phyloP scores from a whole-genome alignment of 371 early-diverging fungal genomes.

The Nematocida sp. region DNA sequence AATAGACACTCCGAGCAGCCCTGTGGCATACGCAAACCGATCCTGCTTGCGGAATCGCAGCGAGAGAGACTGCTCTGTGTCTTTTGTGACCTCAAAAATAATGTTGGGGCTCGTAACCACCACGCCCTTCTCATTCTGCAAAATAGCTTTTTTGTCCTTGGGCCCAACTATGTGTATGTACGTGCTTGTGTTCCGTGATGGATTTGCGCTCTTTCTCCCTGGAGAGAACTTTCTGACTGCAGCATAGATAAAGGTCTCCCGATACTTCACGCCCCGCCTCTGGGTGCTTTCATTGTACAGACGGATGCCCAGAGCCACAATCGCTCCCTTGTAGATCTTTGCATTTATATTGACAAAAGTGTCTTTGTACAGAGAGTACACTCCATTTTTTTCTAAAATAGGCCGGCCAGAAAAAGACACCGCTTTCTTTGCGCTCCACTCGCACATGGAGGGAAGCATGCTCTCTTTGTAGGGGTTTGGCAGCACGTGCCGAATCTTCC shows the following conservation, averaged over 20 bases:
- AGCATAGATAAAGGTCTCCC: not conserved
- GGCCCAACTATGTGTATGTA: constrained; percentile 1
- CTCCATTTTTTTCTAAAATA: not conserved
- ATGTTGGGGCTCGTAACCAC: not conserved
- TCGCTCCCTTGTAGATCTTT: not conserved
- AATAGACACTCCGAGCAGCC: constrained; percentile 2
- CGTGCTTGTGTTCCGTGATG: not conserved
- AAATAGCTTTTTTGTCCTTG: not conserved
- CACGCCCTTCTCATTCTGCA: not conserved
- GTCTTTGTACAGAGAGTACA: constrained; percentile 1
- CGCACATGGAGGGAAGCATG: not conserved
- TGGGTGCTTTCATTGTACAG: too few relatives aligned
- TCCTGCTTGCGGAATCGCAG: not conserved
- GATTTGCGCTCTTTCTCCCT: not conserved
- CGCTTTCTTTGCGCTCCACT: not conserved
- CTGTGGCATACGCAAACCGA: not conserved
- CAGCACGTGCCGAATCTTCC: not conserved
- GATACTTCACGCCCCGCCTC: too few relatives aligned
- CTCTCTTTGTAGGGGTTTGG: not conserved
- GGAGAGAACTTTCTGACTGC: not conserved
- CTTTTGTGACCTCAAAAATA: not conserved
- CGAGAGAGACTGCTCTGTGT: not conserved
- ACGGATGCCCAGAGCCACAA: too few relatives aligned
- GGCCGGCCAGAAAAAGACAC: not conserved
- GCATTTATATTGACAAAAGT: not conserved